Conservation (phyloP, 441 rosid genomes). For the Daphne laureola region DNA sequence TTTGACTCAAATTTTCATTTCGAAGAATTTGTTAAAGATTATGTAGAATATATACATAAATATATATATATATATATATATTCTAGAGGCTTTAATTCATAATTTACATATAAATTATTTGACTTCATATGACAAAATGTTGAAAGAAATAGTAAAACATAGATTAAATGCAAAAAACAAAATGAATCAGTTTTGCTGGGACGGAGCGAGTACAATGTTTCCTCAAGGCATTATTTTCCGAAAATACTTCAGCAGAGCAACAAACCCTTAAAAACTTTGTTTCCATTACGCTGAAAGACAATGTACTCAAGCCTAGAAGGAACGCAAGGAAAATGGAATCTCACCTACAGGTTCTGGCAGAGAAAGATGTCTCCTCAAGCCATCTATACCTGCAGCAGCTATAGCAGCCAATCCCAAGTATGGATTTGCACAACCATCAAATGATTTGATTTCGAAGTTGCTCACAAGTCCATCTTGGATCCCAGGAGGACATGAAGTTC, state of each 20-base stretch:
- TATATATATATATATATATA: no score
- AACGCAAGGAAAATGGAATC: neutral
- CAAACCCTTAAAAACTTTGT: neutral
- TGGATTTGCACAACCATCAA: slow-evolving; percentile 92
- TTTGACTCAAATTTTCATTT: no score
- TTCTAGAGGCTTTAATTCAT: no score
- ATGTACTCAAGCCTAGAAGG: neutral
- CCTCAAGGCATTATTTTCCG: no score
- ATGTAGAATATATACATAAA: no score
- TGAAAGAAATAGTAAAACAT: no score
- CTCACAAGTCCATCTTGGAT: slow-evolving; percentile 60
- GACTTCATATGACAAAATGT: no score
- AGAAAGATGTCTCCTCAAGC: slow-evolving; percentile 57
- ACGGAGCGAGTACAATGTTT: no score
- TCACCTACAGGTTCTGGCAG: slow-evolving; percentile 80
- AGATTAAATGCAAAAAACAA: no score
- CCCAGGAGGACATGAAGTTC: slow-evolving; percentile 95
- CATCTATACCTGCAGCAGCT: slow-evolving; percentile 84
- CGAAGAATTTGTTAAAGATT: no score
- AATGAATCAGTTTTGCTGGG: no score
- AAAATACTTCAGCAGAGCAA: neutral
- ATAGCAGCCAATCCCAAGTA: slow-evolving; percentile 73
- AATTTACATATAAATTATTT: no score
- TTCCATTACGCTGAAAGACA: neutral
- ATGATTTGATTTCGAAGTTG: slow-evolving; percentile 88